Percentiles rank a stretch among this genome's conserved stretches.
These are phyloP conservation scores for Penicillium sp. DNA, from an alignment of 2,329 filamentous ascomycete species.

Conservation along the genomic window DNA sequence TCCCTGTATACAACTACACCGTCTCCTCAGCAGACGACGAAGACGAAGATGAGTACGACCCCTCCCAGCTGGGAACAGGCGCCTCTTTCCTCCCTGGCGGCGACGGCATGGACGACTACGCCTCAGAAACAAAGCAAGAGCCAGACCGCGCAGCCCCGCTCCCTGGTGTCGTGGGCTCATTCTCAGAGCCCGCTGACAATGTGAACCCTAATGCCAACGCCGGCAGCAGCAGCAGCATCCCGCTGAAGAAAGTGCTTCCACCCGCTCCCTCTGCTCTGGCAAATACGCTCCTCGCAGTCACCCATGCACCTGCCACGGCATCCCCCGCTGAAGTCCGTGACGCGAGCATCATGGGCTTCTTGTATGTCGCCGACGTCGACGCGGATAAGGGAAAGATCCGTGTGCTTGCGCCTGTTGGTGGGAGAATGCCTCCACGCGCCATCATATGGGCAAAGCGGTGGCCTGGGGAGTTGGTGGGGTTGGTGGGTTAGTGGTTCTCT, in stretches of 20 bases:
- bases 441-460: constrained; percentile 70
- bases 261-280: constrained; percentile 54
- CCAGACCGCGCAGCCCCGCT: constrained; percentile 14
- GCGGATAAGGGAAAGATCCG: constrained; percentile 71
- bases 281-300: constrained; percentile 75
- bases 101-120: constrained; percentile 19
- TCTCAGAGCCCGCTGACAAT: constrained; percentile 12
- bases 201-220: constrained; percentile 16
- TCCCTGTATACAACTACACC: constrained; percentile 63
- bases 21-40: constrained; percentile 49
- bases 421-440: constrained; percentile 67
- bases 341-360: constrained; percentile 78
- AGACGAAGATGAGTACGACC: constrained; percentile 42
- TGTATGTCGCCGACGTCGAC: constrained; percentile 88
- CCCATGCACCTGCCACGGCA: constrained; percentile 64
- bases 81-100: constrained; percentile 33
- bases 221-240: constrained; percentile 16
- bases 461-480: constrained; percentile 73
- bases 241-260: constrained; percentile 55
- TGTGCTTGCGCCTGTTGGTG: constrained; percentile 73
- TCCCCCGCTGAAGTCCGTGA: constrained; percentile 64
- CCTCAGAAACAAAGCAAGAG: constrained; percentile 13
- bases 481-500: constrained; percentile 48
- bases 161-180: constrained; percentile 18
- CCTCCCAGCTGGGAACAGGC: constrained; percentile 25